Evolutionary conservation across 768 basidiomycete species (phyloP).

Genomic region (Phlebiopsis gigantea): DNA sequence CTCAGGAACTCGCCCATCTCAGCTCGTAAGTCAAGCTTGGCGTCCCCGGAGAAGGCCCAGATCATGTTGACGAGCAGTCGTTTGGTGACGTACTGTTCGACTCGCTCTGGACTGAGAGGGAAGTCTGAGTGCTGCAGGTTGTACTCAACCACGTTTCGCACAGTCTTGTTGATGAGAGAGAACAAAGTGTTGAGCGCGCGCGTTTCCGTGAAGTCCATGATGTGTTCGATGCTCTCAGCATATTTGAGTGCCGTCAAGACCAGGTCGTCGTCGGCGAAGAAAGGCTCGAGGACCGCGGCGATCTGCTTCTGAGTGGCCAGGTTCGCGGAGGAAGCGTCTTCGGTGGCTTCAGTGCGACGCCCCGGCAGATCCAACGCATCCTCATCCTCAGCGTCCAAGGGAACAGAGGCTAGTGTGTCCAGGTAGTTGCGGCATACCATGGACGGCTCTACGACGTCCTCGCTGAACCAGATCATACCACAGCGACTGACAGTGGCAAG

Average conservation of each 20-base stretch:
- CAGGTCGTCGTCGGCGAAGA: slow-evolving; percentile 79
- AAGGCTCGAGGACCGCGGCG: slow-evolving; percentile 68
- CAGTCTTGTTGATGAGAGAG: slow-evolving; percentile 94
- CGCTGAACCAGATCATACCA: slow-evolving; percentile 99
- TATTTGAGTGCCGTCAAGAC: slow-evolving; percentile 74
- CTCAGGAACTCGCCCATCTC: slow-evolving; percentile 86
- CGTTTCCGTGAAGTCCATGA: slow-evolving; percentile 95
- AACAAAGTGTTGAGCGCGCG: slow-evolving; percentile 95
- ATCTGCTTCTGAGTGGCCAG: slow-evolving; percentile 74
- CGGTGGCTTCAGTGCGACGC: slow-evolving; percentile 52
- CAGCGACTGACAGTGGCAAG: slow-evolving; percentile 98
- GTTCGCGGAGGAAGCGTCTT: slow-evolving; percentile 53
- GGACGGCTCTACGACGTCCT: slow-evolving; percentile 83
- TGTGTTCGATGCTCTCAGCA: slow-evolving; percentile 87
- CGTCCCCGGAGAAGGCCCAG: slow-evolving; percentile 98
- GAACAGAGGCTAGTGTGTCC: slow-evolving; percentile 61
- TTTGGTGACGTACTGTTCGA: slow-evolving; percentile 89
- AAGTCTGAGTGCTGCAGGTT: slow-evolving; percentile 95
- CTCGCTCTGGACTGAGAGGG: slow-evolving; percentile 75
- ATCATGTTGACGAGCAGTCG: slow-evolving; percentile 87
- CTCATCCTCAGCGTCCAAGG: slow-evolving; percentile 89
- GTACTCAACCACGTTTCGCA: slow-evolving; percentile 90
- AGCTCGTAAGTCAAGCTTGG: slow-evolving; percentile 84
- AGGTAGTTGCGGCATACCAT: slow-evolving; percentile 95
- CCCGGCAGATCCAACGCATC: slow-evolving; percentile 56